phyloP scores from a whole-genome alignment of 2,329 filamentous ascomycete species.

The Trichoderma sp. region DNA sequence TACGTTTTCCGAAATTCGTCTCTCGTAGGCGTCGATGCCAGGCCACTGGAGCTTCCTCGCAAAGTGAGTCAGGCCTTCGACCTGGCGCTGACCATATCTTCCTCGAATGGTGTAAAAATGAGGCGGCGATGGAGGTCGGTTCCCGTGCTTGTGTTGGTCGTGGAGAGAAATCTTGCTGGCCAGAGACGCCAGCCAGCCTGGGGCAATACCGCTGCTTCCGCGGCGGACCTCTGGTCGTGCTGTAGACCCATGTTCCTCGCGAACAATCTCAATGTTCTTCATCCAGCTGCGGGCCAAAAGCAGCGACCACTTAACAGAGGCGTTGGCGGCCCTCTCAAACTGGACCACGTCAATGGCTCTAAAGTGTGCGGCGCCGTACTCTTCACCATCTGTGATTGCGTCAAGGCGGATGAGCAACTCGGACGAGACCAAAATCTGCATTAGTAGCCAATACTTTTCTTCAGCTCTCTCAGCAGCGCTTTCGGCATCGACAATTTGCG shows the following conservation, averaged over 20 bases:
- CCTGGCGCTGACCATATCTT: conserved; percentile 58
- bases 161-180: conserved; percentile 55
- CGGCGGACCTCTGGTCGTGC: conserved; percentile 25
- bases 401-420: conserved; percentile 67
- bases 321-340: conserved; percentile 63
- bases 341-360: conserved; percentile 58
- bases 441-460: conserved; percentile 66
- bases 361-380: conserved; percentile 53
- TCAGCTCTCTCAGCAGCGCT: conserved; percentile 55
- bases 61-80: conserved; percentile 64
- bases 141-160: conserved; percentile 40
- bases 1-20: conserved; percentile 51
- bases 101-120: conserved; percentile 54
- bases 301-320: conserved; percentile 67
- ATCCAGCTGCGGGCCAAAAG: conserved; percentile 66
- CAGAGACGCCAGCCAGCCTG: conserved; percentile 58
- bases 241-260: conserved; percentile 36
- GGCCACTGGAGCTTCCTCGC: conserved; percentile 65
- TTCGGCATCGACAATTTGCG: conserved; percentile 52
- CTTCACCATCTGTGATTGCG: conserved; percentile 61
- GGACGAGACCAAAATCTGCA: conserved; percentile 65
- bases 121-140: conserved; percentile 34
- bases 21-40: conserved; percentile 54
- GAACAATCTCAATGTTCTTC: conserved; percentile 64
- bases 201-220: conserved; percentile 25